phyloP scores from a whole-genome alignment of 2,329 filamentous ascomycete genomes.

The Didymella pomorum region DNA sequence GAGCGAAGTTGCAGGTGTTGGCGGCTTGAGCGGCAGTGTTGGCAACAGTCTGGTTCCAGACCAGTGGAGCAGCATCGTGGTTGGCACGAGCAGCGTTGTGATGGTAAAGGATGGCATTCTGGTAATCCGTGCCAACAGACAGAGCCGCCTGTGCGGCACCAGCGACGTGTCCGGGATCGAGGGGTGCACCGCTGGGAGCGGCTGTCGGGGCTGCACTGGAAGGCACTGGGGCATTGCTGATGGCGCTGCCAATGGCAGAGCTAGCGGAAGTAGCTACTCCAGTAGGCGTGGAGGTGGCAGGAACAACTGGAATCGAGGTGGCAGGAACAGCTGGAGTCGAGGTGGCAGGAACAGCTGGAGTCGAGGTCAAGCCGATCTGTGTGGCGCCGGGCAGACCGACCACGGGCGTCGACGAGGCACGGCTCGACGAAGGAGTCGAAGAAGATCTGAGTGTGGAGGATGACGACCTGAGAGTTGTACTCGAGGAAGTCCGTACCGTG shows the following conservation, averaged over 20 bases:
- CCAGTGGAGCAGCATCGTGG: conserved; percentile 72
- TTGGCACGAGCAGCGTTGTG: conserved; percentile 90
- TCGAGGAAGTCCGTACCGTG: background rate
- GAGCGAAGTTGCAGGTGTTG: conserved; percentile 78
- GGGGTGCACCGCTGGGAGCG: conserved; percentile 2
- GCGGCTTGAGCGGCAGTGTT: conserved; percentile 69
- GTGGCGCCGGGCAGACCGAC: background rate
- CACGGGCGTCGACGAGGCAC: background rate
- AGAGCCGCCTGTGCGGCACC: conserved; percentile 39
- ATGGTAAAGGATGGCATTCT: conserved; percentile 62
- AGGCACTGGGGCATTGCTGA: background rate
- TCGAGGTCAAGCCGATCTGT: too few relatives aligned
- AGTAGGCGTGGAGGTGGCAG: background rate
- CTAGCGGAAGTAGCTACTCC: background rate
- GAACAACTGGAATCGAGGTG: background rate
- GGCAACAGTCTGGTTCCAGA: conserved; percentile 71
- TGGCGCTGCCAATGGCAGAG: background rate
- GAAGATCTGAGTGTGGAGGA: too few relatives aligned
- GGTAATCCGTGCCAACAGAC: conserved; percentile 37
- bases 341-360: background rate
- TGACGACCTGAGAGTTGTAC: background rate
- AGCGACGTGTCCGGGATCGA: conserved; percentile 24
- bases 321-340: background rate
- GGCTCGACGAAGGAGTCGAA: background rate
- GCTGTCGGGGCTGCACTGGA: background rate